Evolutionary conservation across 163 green algal species (phyloP).

Genomic region (Scenedesmus sp.): DNA sequence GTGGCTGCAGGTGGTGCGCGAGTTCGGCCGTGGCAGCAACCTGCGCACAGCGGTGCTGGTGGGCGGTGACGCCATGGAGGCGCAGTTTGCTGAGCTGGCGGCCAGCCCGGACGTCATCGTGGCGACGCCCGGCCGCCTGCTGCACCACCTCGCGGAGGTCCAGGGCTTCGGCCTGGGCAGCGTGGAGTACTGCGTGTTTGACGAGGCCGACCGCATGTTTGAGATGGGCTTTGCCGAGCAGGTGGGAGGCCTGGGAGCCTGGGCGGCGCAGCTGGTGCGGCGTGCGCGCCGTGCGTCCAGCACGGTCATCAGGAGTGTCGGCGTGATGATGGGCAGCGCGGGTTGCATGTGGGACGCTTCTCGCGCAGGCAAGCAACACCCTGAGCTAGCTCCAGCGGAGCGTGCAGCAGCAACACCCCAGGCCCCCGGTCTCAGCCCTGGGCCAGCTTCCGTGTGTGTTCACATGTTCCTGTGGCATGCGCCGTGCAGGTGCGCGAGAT

Average conservation of each 20-base stretch:
- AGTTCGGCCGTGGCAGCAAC: conserved; percentile 67
- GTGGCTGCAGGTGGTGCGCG: not conserved
- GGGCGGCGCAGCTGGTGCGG: too few relatives aligned
- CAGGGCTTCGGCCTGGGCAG: conserved; percentile 85
- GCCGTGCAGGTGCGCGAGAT: conserved; percentile 81
- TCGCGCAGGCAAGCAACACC: too few relatives aligned
- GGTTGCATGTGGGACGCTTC: too few relatives aligned
- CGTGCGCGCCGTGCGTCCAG: too few relatives aligned
- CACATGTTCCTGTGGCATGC: not conserved
- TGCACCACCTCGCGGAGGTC: conserved; percentile 95
- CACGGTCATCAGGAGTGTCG: too few relatives aligned
- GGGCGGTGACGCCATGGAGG: conserved; percentile 97
- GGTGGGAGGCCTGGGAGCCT: too few relatives aligned
- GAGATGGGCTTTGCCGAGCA: conserved; percentile 98
- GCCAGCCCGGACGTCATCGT: conserved; percentile 94
- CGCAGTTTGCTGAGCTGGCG: conserved; percentile 97
- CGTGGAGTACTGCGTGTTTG: conserved; percentile 92
- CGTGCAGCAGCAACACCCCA: too few relatives aligned
- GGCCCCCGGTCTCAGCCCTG: too few relatives aligned
- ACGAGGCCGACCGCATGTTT: conserved; percentile 98
- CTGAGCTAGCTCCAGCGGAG: too few relatives aligned
- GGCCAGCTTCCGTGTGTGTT: too few relatives aligned
- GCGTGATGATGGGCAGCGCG: too few relatives aligned
- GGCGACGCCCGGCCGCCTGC: conserved; percentile 91
- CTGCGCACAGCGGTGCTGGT: conserved; percentile 91